phyloP scores from a whole-genome alignment of 306 rosid species.

The Lathyrus oleraceus region DNA sequence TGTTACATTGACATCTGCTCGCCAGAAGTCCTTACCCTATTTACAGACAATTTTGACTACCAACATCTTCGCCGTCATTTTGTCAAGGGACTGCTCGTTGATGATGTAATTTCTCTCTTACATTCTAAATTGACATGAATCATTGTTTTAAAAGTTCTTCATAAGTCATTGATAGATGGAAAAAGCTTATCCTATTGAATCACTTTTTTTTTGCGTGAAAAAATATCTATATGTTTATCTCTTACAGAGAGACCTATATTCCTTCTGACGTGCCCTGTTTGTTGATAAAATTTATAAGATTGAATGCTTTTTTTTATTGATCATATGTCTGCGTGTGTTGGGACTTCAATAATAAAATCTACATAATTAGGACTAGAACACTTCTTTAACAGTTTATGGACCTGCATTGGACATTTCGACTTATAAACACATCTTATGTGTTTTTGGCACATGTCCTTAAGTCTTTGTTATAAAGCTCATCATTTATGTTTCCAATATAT shows the following conservation, averaged over 20 bases:
- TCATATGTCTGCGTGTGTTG: slow-evolving; percentile 25
- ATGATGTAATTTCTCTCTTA: slow-evolving; percentile 63
- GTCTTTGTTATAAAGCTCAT: slow-evolving; percentile 10
- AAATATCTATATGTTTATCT: slow-evolving; percentile 10
- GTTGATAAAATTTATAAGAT: slow-evolving; percentile 1
- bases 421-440: background rate
- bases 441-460: slow-evolving; percentile 20
- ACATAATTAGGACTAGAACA: background rate
- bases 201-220: background rate
- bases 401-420: background rate
- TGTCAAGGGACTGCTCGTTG: slow-evolving; percentile 93
- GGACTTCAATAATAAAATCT: slow-evolving; percentile 3
- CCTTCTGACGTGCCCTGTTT: slow-evolving; percentile 7
- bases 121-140: slow-evolving; percentile 25
- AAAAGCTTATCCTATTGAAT: slow-evolving; percentile 12
- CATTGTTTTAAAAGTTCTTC: slow-evolving; percentile 33
- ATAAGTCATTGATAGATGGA: slow-evolving; percentile 23
- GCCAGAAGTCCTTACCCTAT: slow-evolving; percentile 94
- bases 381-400: slow-evolving; percentile 8
- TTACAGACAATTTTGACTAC: slow-evolving; percentile 96
- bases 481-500: slow-evolving; percentile 13
- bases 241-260: slow-evolving; percentile 8
- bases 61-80: slow-evolving; percentile 98
- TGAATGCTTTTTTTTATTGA: background rate
- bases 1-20: slow-evolving; percentile 94